These are phyloP conservation scores for Trichoderma asperelloides DNA, from an alignment of 495 filamentous ascomycete genomes.

Conservation along the genomic window DNA sequence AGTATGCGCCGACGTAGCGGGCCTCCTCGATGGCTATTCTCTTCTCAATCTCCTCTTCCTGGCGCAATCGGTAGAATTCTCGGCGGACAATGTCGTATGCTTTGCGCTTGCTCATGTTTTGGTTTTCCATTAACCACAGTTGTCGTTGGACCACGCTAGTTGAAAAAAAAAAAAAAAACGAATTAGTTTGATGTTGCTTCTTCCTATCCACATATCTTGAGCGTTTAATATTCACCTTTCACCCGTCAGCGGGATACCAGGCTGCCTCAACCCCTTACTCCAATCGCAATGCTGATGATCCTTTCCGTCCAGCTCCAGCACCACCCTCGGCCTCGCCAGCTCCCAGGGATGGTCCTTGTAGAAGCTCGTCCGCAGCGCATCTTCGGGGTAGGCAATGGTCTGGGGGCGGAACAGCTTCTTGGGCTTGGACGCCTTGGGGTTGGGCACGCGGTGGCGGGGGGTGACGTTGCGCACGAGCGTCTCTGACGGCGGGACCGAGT, in stretches of 20 bases:
- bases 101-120: constrained; percentile 45
- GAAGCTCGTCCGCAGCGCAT: constrained; percentile 69
- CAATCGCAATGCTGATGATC: constrained; percentile 70
- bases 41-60: constrained; percentile 73
- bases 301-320: constrained; percentile 78
- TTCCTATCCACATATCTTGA: neutral
- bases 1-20: constrained; percentile 71
- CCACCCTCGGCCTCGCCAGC: constrained; percentile 73
- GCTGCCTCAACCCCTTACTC: constrained; percentile 63
- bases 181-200: neutral
- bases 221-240: constrained; percentile 54
- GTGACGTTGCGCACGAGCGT: constrained; percentile 58
- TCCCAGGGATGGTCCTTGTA: constrained; percentile 97
- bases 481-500: constrained; percentile 70
- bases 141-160: constrained; percentile 90
- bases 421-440: constrained; percentile 45
- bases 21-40: constrained; percentile 87
- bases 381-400: constrained; percentile 73
- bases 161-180: too few species aligned
- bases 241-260: constrained; percentile 71
- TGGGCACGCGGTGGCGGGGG: constrained; percentile 47
- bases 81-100: constrained; percentile 86
- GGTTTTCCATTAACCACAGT: constrained; percentile 67
- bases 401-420: constrained; percentile 75
- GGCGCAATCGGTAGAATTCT: constrained; percentile 81